Evolutionary conservation across 2,329 filamentous ascomycete genomes (phyloP).

Genomic region (Dactylella cylindrospora): DNA sequence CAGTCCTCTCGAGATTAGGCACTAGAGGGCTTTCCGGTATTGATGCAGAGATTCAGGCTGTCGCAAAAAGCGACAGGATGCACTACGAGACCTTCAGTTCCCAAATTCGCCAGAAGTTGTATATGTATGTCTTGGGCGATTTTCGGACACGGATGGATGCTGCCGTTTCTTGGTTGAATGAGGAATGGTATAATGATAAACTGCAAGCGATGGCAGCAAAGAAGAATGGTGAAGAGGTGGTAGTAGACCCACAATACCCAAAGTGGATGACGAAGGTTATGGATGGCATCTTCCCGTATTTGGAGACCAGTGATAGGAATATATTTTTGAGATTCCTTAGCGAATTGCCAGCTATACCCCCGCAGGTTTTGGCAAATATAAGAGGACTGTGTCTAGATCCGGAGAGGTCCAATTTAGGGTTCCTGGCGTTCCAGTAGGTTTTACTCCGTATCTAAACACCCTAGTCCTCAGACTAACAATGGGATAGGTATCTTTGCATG

Average conservation of each 20-base stretch:
- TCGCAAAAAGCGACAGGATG: conserved; percentile 54
- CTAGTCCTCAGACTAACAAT: not conserved
- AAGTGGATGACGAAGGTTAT: conserved; percentile 78
- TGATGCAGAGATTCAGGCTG: conserved; percentile 58
- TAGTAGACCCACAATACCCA: conserved; percentile 66
- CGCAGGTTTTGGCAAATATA: conserved; percentile 71
- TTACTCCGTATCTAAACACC: not conserved
- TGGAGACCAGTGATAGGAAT: conserved; percentile 81
- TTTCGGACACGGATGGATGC: conserved; percentile 87
- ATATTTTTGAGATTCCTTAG: conserved; percentile 86
- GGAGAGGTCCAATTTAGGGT: conserved; percentile 63
- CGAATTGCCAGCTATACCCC: conserved; percentile 79
- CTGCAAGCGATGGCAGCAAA: conserved; percentile 57
- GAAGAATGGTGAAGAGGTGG: conserved; percentile 54
- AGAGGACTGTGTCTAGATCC: conserved; percentile 68
- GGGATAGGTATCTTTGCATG: conserved; percentile 58
- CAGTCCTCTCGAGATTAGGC: conserved; percentile 79
- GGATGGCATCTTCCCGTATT: conserved; percentile 83
- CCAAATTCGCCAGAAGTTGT: conserved; percentile 76
- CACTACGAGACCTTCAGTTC: conserved; percentile 59
- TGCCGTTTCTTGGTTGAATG: conserved; percentile 89
- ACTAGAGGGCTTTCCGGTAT: conserved; percentile 72
- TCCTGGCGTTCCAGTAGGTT: conserved; percentile 65
- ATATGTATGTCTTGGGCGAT: conserved; percentile 84
- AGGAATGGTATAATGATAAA: conserved; percentile 96